Conservation (phyloP, 2,329 filamentous ascomycete species). For the Neonectria ditissima region DNA sequence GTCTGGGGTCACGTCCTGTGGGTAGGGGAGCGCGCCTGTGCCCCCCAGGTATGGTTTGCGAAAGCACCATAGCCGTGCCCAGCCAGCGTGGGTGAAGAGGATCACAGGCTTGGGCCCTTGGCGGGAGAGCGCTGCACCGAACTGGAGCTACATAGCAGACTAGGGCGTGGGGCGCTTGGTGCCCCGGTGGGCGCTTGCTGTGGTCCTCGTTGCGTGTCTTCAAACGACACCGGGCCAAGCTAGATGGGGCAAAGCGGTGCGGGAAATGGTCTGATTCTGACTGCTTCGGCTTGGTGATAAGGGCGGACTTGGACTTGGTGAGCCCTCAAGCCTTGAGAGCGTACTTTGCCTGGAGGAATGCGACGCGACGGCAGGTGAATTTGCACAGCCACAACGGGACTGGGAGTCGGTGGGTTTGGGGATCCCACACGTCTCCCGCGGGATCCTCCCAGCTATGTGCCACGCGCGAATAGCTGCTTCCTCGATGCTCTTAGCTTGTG, state of each 20-base stretch:
- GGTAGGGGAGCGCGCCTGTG: neutral
- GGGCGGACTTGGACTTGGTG: constrained; percentile 25
- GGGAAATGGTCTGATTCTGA: constrained; percentile 44
- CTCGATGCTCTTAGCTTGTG: neutral
- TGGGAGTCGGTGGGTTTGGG: neutral
- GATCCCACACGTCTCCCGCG: neutral
- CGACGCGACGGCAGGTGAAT: constrained; percentile 9
- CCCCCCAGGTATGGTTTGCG: constrained; percentile 11
- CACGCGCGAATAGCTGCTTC: neutral
- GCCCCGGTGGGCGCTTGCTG: constrained; percentile 5
- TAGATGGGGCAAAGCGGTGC: constrained; percentile 38
- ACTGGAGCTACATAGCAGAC: constrained; percentile 13
- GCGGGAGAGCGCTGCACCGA: constrained; percentile 21
- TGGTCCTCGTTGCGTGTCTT: constrained; percentile 15
- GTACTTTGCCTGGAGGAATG: neutral
- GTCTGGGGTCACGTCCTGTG: constrained; percentile 6
- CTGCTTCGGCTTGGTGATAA: constrained; percentile 26
- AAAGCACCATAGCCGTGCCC: constrained; percentile 34
- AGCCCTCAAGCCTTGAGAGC: neutral
- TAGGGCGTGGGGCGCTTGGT: constrained; percentile 34
- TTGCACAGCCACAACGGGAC: constrained; percentile 22
- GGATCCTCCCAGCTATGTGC: neutral
- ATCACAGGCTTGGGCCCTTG: constrained; percentile 28
- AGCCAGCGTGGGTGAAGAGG: constrained; percentile 32
- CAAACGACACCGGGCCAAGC: constrained; percentile 26